Evolutionary conservation across 768 basidiomycete species (phyloP).

Genomic region (Sarcomyxa edulis): DNA sequence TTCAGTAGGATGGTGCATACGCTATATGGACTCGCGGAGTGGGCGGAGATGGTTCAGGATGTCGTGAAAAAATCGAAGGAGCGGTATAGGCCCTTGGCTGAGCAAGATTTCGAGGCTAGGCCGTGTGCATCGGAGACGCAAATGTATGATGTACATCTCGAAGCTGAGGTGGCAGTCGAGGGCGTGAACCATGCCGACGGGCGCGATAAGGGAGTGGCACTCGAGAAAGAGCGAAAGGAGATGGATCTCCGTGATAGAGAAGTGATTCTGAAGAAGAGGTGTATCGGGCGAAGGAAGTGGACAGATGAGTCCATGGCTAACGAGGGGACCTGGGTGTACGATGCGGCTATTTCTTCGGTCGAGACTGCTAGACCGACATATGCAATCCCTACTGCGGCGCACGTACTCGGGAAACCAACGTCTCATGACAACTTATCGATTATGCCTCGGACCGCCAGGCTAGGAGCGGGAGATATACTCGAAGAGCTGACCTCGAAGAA

Average conservation of each 20-base stretch:
- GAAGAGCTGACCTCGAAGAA: too few relatives aligned
- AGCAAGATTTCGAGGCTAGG: constrained; percentile 18
- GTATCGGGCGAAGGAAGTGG: constrained; percentile 47
- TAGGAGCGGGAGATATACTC: too few relatives aligned
- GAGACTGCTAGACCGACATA: constrained; percentile 28
- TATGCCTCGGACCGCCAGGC: too few relatives aligned
- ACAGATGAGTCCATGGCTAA: constrained; percentile 21
- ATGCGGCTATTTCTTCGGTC: constrained; percentile 39
- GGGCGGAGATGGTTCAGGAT: constrained; percentile 49
- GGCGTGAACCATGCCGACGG: constrained; percentile 22
- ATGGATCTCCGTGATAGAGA: constrained; percentile 13
- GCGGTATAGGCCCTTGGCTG: constrained; percentile 52
- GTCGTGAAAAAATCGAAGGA: constrained; percentile 47
- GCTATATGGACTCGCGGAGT: constrained; percentile 56
- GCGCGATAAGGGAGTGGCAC: constrained; percentile 9
- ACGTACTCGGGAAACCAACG: too few relatives aligned
- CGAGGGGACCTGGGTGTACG: constrained; percentile 52
- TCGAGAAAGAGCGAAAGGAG: constrained; percentile 1
- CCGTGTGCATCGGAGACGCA: too few relatives aligned
- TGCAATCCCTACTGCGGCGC: too few relatives aligned
- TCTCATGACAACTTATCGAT: too few relatives aligned
- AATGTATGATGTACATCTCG: constrained; percentile 11
- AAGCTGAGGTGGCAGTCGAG: constrained; percentile 21
- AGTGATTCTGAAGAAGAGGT: constrained; percentile 50
- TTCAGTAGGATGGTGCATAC: constrained; percentile 67